A percentile compares a stretch with the other conserved stretches of the same genome.
Conservation (phyloP, 2,329 filamentous ascomycete species). For the Bretziella fagacearum region DNA sequence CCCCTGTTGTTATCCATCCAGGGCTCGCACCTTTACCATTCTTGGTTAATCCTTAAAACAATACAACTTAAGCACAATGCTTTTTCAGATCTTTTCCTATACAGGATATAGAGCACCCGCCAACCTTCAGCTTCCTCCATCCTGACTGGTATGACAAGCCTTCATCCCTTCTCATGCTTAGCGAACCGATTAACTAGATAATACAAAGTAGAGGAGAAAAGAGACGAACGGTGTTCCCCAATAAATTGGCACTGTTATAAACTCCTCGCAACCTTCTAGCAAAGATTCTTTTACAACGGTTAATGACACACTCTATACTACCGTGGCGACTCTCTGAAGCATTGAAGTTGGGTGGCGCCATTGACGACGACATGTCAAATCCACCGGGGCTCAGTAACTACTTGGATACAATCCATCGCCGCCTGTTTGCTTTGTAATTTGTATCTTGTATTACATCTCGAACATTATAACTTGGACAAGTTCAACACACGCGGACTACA, state of each 20-base stretch:
- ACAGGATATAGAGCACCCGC: background rate
- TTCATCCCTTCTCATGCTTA: constrained; percentile 1
- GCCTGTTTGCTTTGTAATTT: background rate
- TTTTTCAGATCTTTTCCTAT: constrained; percentile 8
- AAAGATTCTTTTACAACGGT: background rate
- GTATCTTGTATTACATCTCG: no score
- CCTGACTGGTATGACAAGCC: background rate
- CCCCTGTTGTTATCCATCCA: no score
- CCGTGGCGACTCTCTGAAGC: background rate
- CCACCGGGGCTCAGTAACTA: background rate
- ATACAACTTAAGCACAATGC: background rate
- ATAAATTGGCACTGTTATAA: background rate
- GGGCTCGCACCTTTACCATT: no score
- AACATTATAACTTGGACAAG: background rate
- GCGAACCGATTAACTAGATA: background rate
- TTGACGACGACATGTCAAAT: background rate
- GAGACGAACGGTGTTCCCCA: no score
- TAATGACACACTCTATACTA: background rate
- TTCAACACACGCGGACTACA: no score
- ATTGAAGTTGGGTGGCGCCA: background rate
- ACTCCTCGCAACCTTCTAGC: background rate
- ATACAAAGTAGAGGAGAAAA: no score
- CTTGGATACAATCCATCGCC: background rate
- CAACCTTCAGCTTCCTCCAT: background rate
- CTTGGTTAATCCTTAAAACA: no score